Evolutionary conservation across 73 alveolate genomes (phyloP).

Genomic region (Paramecium octaurelia): DNA sequence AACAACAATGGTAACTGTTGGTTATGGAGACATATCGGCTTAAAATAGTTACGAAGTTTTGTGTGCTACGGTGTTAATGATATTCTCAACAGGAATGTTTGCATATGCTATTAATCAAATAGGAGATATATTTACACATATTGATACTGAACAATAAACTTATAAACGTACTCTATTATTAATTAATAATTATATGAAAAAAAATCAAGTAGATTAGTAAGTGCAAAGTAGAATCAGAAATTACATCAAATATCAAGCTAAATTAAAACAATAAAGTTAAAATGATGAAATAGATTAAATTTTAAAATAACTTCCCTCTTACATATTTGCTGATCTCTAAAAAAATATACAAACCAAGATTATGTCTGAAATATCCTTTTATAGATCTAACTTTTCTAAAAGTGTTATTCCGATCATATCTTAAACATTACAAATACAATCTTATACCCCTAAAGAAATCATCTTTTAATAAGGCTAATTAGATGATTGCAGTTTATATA

Average conservation of each 20-base stretch:
- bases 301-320: not conserved
- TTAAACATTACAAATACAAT: not conserved
- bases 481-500: not conserved
- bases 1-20: constrained; percentile 58
- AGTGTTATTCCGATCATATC: not conserved
- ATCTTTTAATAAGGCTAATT: not conserved
- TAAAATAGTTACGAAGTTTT: constrained; percentile 22
- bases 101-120: constrained; percentile 50
- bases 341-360: not conserved
- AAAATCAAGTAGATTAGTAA: not conserved
- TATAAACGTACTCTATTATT: not conserved
- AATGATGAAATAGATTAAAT: not conserved
- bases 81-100: constrained; percentile 47
- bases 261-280: not conserved
- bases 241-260: not conserved
- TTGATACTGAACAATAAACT: not conserved
- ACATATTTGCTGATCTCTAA: not conserved
- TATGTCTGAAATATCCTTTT: not conserved
- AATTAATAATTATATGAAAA: not conserved
- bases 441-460: not conserved
- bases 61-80: constrained; percentile 32
- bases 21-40: constrained; percentile 57
- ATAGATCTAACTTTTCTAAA: not conserved
- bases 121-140: constrained; percentile 28
- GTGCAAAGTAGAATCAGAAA: constrained; percentile 35